These are phyloP conservation scores for Fusarium concolor DNA, from an alignment of 2,329 filamentous ascomycete species.

Conservation along the genomic window DNA sequence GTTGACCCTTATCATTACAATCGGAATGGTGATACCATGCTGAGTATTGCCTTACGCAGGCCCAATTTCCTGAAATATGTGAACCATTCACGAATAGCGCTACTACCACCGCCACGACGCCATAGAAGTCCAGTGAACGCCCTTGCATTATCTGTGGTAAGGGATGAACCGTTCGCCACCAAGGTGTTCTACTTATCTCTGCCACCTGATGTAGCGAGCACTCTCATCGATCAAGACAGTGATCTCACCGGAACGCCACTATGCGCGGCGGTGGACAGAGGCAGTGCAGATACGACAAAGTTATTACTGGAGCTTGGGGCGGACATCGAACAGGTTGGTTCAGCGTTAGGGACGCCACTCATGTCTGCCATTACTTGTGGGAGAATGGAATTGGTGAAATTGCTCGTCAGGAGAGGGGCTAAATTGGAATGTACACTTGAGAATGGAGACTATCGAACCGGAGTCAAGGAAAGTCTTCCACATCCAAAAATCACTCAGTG, in stretches of 20 bases:
- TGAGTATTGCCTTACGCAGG: neutral
- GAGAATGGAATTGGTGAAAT: neutral
- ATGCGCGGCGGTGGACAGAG: neutral
- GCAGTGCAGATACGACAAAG: rapidly evolving
- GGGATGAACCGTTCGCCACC: neutral
- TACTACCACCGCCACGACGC: too few relatives aligned
- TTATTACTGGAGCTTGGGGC: neutral
- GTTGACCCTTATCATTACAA: neutral
- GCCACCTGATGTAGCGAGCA: rapidly evolving
- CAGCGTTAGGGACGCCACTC: neutral
- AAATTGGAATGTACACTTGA: neutral
- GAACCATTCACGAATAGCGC: neutral
- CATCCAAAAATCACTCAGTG: neutral
- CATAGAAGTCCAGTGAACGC: too few relatives aligned
- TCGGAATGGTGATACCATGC: neutral
- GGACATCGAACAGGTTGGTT: neutral
- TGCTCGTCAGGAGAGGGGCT: neutral
- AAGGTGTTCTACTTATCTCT: neutral
- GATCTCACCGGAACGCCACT: neutral
- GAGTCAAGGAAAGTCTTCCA: neutral
- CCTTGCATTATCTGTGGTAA: too few relatives aligned
- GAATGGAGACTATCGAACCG: neutral
- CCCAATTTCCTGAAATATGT: rapidly evolving
- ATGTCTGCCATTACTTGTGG: neutral
- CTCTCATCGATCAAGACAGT: neutral